Conservation (phyloP, 2,329 filamentous ascomycete genomes). For the Stenocarpella maydis region DNA sequence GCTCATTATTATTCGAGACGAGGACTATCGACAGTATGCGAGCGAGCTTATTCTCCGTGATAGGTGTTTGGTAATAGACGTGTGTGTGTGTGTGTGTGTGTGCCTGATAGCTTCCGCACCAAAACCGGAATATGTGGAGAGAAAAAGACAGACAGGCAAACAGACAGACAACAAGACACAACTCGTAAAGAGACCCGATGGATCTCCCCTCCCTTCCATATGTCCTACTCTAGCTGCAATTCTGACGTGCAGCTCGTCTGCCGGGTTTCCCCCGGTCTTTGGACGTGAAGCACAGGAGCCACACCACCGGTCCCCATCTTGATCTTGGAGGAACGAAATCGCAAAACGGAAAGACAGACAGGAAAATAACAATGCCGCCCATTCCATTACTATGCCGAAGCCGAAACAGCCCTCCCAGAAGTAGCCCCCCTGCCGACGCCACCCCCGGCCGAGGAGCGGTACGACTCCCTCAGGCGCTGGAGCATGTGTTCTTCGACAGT, state of each 20-base stretch:
- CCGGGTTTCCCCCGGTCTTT: background rate
- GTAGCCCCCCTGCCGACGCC: conserved; percentile 3
- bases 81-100: background rate
- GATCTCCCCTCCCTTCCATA: background rate
- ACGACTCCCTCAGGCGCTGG: conserved; percentile 43
- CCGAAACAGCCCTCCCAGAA: conserved; percentile 14
- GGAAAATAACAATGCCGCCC: background rate
- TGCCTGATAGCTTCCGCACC: background rate
- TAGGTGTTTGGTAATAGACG: background rate
- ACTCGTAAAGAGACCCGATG: background rate
- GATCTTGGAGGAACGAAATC: background rate
- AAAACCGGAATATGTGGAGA: conserved; percentile 10
- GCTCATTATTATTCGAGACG: background rate
- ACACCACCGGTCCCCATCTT: background rate
- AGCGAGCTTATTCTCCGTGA: background rate
- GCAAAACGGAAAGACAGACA: background rate
- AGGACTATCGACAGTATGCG: background rate
- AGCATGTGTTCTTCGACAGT: conserved; percentile 47
- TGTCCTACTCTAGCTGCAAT: background rate
- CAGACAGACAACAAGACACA: too few relatives aligned
- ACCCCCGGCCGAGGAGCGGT: conserved; percentile 29
- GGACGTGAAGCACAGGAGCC: background rate
- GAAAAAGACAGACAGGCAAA: background rate
- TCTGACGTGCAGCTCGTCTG: background rate
- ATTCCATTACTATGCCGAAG: background rate